These are phyloP conservation scores for Ensete glaucum DNA, from an alignment of 176 grass and related monocot species.

Conservation along the genomic window DNA sequence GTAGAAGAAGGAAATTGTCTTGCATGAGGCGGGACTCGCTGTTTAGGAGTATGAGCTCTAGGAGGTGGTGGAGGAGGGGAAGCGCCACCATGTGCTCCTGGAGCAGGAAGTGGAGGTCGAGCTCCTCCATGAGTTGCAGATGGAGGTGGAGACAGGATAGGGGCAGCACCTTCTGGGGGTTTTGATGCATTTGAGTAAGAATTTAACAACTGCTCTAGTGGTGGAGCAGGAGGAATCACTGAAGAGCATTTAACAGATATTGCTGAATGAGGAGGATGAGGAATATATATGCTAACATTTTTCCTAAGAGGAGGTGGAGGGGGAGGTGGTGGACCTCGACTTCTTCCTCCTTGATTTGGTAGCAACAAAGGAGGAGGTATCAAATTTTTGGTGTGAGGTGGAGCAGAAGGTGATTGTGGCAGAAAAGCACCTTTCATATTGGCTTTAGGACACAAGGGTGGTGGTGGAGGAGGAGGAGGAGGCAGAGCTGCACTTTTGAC, in stretches of 20 bases:
- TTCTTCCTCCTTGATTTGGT: neutral
- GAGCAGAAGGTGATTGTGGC: conserved; percentile 21
- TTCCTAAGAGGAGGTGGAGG: conserved; percentile 13
- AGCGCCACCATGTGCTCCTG: conserved; percentile 32
- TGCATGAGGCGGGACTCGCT: conserved; percentile 59
- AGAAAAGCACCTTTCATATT: neutral
- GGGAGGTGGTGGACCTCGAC: conserved; percentile 24
- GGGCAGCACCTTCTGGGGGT: no score
- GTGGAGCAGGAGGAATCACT: neutral
- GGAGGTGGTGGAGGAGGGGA: conserved; percentile 48
- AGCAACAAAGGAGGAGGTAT: conserved; percentile 11
- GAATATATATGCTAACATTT: neutral
- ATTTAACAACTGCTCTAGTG: neutral
- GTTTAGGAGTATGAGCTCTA: conserved; percentile 40
- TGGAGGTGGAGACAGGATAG: conserved; percentile 29
- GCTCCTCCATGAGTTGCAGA: conserved; percentile 43
- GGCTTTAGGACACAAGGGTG: conserved; percentile 3
- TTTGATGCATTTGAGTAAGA: no score
- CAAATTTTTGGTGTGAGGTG: conserved; percentile 9
- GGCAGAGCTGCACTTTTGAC: conserved; percentile 4
- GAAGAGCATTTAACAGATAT: neutral
- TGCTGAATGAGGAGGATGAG: neutral
- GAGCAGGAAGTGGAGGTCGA: conserved; percentile 57
- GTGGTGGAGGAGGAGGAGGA: conserved; percentile 23
- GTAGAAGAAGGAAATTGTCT: conserved; percentile 45